phyloP scores from a whole-genome alignment of 176 grass and related monocot species.

The Themeda triandra region DNA sequence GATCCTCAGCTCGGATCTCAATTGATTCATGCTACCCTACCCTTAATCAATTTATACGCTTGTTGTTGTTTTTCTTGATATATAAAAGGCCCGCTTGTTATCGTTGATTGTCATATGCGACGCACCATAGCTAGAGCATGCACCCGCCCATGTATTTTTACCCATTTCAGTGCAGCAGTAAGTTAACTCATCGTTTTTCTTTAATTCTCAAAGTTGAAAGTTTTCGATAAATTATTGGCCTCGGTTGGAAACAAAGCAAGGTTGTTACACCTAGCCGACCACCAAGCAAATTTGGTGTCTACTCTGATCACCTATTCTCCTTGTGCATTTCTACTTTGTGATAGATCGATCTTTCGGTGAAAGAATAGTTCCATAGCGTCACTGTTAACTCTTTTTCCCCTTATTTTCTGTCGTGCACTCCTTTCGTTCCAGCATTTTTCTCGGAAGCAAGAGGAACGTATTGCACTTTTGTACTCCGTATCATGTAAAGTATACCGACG shows the following conservation, averaged over 20 bases:
- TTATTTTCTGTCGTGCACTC: neutral
- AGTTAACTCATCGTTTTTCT: neutral
- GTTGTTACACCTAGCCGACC: constrained; percentile 10
- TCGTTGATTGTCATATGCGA: neutral
- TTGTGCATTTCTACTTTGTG: neutral
- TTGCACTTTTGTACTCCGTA: neutral
- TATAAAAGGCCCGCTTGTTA: neutral
- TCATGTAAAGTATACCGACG: neutral
- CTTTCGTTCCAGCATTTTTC: neutral
- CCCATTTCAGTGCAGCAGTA: neutral
- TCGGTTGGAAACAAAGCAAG: neutral
- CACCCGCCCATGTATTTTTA: neutral
- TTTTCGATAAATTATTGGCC: neutral
- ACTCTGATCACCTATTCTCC: neutral
- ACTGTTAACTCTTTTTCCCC: neutral
- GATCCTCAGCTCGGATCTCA: neutral
- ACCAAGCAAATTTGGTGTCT: constrained; percentile 10
- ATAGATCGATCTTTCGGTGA: neutral
- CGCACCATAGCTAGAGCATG: neutral
- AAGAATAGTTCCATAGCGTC: neutral
- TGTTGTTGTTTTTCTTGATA: neutral
- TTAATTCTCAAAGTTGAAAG: neutral
- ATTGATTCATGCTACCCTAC: neutral
- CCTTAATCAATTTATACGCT: neutral
- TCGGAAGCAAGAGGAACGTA: neutral